Evolutionary conservation across 306 rosid genomes (phyloP).

Genomic region (Malus asiatica): DNA sequence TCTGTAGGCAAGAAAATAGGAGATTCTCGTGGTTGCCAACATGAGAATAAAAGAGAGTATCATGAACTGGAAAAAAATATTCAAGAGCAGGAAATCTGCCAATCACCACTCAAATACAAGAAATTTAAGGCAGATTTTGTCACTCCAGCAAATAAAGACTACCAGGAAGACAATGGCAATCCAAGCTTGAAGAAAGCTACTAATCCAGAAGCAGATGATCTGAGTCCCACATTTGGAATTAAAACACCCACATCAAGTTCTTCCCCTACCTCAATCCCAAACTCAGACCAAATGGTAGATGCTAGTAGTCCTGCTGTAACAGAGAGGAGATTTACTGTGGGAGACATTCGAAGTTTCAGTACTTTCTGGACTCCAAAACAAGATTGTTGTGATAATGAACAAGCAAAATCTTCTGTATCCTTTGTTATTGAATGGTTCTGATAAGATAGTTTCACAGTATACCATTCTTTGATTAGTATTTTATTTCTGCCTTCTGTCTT

Average conservation of each 20-base stretch:
- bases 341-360: conserved; percentile 36
- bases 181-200: conserved; percentile 24
- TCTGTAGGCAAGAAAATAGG: conserved; percentile 26
- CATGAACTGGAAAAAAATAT: conserved; percentile 23
- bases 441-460: conserved; percentile 12
- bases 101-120: conserved; percentile 30
- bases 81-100: conserved; percentile 26
- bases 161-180: conserved; percentile 18
- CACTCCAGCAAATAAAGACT: conserved; percentile 34
- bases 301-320: conserved; percentile 30
- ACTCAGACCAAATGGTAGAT: conserved; percentile 27
- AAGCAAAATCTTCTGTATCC: conserved; percentile 60
- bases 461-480: conserved; percentile 13
- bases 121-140: conserved; percentile 19
- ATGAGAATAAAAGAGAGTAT: conserved; percentile 32
- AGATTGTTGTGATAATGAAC: conserved; percentile 25
- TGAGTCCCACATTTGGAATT: conserved; percentile 55
- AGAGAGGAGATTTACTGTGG: conserved; percentile 35
- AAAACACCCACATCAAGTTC: conserved; percentile 43
- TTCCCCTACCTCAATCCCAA: conserved; percentile 41
- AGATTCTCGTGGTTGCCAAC: conserved; percentile 20
- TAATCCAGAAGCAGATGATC: conserved; percentile 37
- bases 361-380: conserved; percentile 33
- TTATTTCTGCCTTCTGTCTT: conserved; percentile 28
- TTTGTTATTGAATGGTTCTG: conserved; percentile 19